phyloP scores from a whole-genome alignment of 176 grass and related monocot species.

The Carex myosuroides region DNA sequence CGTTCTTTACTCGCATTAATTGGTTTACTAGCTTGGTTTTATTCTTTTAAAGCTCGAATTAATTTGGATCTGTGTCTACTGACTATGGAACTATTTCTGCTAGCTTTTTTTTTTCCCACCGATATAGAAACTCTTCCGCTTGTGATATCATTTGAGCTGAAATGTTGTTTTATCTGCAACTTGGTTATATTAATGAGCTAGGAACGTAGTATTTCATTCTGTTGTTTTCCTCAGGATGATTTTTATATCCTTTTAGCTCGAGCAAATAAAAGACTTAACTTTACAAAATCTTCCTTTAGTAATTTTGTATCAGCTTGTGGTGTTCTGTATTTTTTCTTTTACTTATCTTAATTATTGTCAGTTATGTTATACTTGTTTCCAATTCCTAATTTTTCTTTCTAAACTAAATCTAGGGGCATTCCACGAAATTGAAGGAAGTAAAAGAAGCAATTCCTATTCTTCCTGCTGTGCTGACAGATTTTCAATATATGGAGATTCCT shows the following conservation, averaged over 20 bases:
- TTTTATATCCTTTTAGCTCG: background rate
- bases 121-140: background rate
- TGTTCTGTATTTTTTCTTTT: background rate
- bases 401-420: constrained; percentile 5
- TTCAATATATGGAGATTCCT: constrained; percentile 9
- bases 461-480: background rate
- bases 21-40: background rate
- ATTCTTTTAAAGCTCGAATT: background rate
- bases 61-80: constrained; percentile 14
- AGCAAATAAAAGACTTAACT: background rate
- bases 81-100: background rate
- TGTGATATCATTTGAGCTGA: background rate
- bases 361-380: background rate
- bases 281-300: background rate
- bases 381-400: background rate
- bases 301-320: background rate
- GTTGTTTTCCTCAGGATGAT: background rate
- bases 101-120: background rate
- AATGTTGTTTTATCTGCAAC: background rate
- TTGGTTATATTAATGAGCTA: background rate
- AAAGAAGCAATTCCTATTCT: constrained; percentile 4
- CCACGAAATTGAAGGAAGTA: constrained; percentile 1
- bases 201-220: background rate
- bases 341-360: constrained; percentile 2
- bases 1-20: background rate